Percentiles rank a stretch among this genome's conserved stretches.
phyloP scores from a whole-genome alignment of 139 green algal species.

The Choricystis sp. region DNA sequence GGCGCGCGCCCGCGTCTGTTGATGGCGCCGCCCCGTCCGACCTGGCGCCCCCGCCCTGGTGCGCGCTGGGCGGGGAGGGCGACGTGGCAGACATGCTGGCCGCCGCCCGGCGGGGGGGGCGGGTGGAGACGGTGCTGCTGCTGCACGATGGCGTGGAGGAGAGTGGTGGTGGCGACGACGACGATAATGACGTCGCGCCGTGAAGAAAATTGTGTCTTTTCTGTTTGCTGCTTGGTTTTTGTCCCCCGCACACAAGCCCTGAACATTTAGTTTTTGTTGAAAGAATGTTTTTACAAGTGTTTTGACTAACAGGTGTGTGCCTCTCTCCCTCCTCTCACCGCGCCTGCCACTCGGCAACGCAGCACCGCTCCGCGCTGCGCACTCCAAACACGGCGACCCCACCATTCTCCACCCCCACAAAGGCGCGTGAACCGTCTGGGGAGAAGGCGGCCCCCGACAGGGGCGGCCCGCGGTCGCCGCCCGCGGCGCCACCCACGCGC shows the following conservation, averaged over 20 bases:
- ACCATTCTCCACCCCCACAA: conserved; percentile 8
- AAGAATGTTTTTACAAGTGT: too few relatives aligned
- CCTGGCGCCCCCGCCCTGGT: too few relatives aligned
- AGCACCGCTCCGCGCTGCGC: background rate
- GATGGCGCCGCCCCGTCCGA: background rate
- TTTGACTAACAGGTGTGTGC: too few relatives aligned
- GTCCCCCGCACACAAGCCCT: too few relatives aligned
- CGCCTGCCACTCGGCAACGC: background rate
- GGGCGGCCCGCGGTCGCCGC: background rate
- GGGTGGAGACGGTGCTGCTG: background rate
- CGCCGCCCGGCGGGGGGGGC: too few relatives aligned
- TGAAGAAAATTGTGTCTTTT: too few relatives aligned
- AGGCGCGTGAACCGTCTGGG: conserved; percentile 7
- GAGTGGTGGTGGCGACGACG: too few relatives aligned
- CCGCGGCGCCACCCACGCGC: background rate
- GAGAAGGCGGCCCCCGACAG: conserved; percentile 16
- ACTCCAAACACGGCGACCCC: conserved; percentile 4
- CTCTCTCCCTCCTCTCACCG: background rate
- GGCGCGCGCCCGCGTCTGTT: too few relatives aligned
- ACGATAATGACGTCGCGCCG: too few relatives aligned
- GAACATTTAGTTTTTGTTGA: too few relatives aligned
- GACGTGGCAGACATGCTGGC: background rate
- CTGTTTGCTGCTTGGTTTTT: too few relatives aligned
- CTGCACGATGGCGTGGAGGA: too few relatives aligned
- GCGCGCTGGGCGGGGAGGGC: background rate